phyloP scores from a whole-genome alignment of 1,284 basidiomycete genomes.

The Trichosporon asahii region DNA sequence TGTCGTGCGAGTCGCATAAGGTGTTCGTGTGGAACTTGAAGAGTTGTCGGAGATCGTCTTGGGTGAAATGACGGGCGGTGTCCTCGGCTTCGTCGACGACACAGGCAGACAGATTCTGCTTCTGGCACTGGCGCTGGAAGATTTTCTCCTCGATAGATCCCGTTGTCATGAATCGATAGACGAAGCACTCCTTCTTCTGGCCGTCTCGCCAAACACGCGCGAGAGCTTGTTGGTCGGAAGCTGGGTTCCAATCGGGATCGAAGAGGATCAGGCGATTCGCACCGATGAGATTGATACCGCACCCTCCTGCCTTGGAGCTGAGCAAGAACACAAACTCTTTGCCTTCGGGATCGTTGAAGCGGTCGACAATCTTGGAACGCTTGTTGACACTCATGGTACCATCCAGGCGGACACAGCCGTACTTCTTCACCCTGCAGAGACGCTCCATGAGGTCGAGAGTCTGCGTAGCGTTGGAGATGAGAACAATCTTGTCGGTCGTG shows the following conservation, averaged over 20 bases:
- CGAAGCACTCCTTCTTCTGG: constrained; percentile 99
- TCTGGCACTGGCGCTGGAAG: constrained; percentile 87
- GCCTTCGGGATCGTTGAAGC: constrained; percentile 93
- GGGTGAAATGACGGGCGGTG: constrained; percentile 89
- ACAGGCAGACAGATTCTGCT: constrained; percentile 93
- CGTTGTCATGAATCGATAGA: constrained; percentile 96
- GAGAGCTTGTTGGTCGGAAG: constrained; percentile 95
- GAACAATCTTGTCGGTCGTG: constrained; percentile 94
- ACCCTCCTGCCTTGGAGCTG: constrained; percentile 95
- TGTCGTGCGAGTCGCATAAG: constrained; percentile 90
- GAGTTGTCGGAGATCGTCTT: constrained; percentile 82
- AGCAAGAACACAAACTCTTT: constrained; percentile 95
- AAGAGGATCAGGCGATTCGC: constrained; percentile 94
- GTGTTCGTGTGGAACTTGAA: constrained; percentile 90
- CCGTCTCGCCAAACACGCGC: constrained; percentile 99
- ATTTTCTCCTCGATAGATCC: constrained; percentile 99
- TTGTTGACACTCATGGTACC: constrained; percentile 92
- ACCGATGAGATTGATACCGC: constrained; percentile 96
- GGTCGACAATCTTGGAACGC: constrained; percentile 93
- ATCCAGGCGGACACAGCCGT: constrained; percentile 88
- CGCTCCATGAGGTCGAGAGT: constrained; percentile 93
- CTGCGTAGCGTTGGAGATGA: constrained; percentile 98
- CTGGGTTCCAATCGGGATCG: constrained; percentile 99
- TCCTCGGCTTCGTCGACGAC: constrained; percentile 98
- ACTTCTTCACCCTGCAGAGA: constrained; percentile 80